A percentile compares a stretch with the other conserved stretches of the same genome.
Evolutionary conservation across 257 asterid genomes (phyloP).

Genomic region (Primulina huaijiensis): DNA sequence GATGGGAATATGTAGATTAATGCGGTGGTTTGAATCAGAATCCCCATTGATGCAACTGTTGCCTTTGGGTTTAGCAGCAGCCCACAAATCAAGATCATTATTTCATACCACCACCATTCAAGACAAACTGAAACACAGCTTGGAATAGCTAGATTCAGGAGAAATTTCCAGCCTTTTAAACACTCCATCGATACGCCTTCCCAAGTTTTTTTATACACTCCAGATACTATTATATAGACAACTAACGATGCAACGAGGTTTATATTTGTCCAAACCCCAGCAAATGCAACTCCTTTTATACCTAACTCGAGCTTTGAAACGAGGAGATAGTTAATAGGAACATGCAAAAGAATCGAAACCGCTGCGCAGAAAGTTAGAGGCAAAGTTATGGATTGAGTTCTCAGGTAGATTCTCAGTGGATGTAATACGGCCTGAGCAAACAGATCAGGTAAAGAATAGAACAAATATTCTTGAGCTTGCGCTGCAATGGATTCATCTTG

Average conservation of each 20-base stretch:
- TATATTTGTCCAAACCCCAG: slow-evolving; percentile 63
- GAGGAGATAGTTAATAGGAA: slow-evolving; percentile 61
- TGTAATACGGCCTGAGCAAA: slow-evolving; percentile 60
- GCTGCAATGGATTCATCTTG: slow-evolving; percentile 61
- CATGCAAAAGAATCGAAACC: slow-evolving; percentile 45
- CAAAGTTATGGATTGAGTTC: slow-evolving; percentile 70
- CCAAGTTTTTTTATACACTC: slow-evolving; percentile 61
- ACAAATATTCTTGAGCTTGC: slow-evolving; percentile 52
- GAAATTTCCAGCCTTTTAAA: slow-evolving; percentile 54
- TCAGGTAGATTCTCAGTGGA: slow-evolving; percentile 62
- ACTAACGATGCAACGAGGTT: slow-evolving; percentile 52
- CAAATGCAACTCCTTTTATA: slow-evolving; percentile 54
- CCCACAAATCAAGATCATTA: slow-evolving; percentile 75
- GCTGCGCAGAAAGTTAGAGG: slow-evolving; percentile 71
- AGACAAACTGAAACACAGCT: slow-evolving; percentile 82
- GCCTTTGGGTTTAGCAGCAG: slow-evolving; percentile 52
- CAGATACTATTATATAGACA: slow-evolving; percentile 44
- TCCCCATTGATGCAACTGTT: slow-evolving; percentile 83
- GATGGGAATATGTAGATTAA: slow-evolving; percentile 83
- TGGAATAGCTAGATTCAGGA: slow-evolving; percentile 57
- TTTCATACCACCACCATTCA: slow-evolving; percentile 97
- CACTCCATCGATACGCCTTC: slow-evolving; percentile 46
- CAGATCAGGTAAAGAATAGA: slow-evolving; percentile 63
- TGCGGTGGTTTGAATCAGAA: slow-evolving; percentile 69
- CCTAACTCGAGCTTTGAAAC: slow-evolving; percentile 53